phyloP scores from a whole-genome alignment of 2,329 filamentous ascomycete genomes.

The Didymellaceae sp. region DNA sequence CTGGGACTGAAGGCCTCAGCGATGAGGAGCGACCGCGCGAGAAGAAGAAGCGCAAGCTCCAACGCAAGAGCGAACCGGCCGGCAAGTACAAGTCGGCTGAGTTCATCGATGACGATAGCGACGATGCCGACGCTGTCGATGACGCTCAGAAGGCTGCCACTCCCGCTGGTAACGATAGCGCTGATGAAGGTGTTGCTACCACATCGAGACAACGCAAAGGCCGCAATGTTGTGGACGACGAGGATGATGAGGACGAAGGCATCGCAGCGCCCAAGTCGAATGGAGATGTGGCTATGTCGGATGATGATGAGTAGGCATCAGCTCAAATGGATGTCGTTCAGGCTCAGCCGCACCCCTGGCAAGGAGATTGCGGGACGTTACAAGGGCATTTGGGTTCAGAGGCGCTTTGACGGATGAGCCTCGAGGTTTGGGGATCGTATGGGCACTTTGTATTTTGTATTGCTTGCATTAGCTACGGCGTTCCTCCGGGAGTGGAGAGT shows the following conservation, averaged over 20 bases:
- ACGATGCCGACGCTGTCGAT: slow-evolving; percentile 32
- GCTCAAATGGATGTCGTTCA: neutral
- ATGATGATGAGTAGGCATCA: slow-evolving; percentile 36
- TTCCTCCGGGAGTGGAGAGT: slow-evolving; percentile 2
- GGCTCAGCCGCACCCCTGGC: neutral
- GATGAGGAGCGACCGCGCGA: slow-evolving; percentile 66
- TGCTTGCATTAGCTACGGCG: slow-evolving; percentile 22
- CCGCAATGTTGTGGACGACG: slow-evolving; percentile 44
- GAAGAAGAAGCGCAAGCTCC: slow-evolving; percentile 69
- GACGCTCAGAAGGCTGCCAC: slow-evolving; percentile 20
- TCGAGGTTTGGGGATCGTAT: neutral
- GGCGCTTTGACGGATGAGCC: neutral
- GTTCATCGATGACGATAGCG: slow-evolving; percentile 70
- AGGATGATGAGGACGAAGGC: slow-evolving; percentile 41
- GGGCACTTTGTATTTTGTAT: slow-evolving; percentile 9
- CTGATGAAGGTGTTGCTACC: slow-evolving; percentile 33
- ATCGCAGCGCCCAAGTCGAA: slow-evolving; percentile 29
- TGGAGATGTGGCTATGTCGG: slow-evolving; percentile 35
- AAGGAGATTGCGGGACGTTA: too few species aligned
- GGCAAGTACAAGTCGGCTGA: slow-evolving; percentile 86
- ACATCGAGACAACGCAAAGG: slow-evolving; percentile 38
- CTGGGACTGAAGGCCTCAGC: slow-evolving; percentile 51
- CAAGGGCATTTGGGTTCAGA: neutral
- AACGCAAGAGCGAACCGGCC: slow-evolving; percentile 56
- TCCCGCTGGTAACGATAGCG: slow-evolving; percentile 23